Evolutionary conservation across 2,329 filamentous ascomycete genomes (phyloP), one percentile per base, ranked within the genome.

Genomic region (Ramichloridium luteum): DNA sequence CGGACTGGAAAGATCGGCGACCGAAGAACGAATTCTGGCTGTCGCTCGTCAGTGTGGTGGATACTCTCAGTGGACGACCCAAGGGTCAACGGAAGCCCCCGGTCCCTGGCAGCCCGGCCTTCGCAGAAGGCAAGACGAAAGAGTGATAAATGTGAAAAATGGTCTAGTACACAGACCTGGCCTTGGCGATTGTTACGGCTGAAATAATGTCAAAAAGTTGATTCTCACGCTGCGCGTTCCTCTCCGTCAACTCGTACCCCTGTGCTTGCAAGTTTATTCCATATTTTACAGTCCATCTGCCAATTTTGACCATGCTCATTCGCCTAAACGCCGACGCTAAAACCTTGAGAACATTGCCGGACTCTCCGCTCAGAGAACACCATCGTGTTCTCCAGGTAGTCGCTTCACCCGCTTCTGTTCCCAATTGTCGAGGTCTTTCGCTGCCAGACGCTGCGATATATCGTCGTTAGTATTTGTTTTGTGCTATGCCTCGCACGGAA

Each of bases 351-450:
- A 15, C 11, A n/a, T 9, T 29, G 13, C 6, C 10, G 25, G 6
- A 13, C 6, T 20, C n/a, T n/a, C n/a, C n/a, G n/a, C n/a, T 67
- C 57, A 79, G 44, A 93, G 55, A 30, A 82, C 71, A 18, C 88
- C 88, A 56, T 98, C 88, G 38, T 74, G 80, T 58, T 98, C 92
- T 44, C 90, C 90, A 13, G 82, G 77, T 38, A 94, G 68, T 53
- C 90, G 69, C 62, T 93, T 76, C 8, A 96, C 85, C 32, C 92
- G 75, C 60, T 90, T 92, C 61, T 96, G 90, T 56, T 96, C 88
- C 90, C 90, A 98, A 52, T 84, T 72, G 50, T 98, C 88, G 39
- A 96, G 62, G 53, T 96, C 90, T 57, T 92, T 93, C 17, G 82
- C 81, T 46, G 83, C 80, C 23, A 82, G 65, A 60, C 76, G 74